These are phyloP conservation scores for Astragalus membranaceus DNA, from an alignment of 306 rosid genomes.

Conservation along the genomic window DNA sequence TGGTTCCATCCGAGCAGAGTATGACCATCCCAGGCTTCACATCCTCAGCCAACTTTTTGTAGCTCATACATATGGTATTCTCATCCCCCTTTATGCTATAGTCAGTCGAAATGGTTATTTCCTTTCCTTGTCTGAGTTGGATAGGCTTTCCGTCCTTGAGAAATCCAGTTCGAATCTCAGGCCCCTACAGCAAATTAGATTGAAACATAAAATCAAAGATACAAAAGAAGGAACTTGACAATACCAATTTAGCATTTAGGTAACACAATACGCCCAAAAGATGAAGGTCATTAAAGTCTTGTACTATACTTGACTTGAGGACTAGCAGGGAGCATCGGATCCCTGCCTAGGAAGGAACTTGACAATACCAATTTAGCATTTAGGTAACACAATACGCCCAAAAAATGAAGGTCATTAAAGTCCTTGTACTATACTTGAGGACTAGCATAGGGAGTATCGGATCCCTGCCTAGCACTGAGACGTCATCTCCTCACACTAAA, in stretches of 20 bases:
- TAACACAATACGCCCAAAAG: background rate
- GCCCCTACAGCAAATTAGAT: slow-evolving; percentile 50
- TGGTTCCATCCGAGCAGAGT: slow-evolving; percentile 93
- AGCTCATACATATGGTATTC: slow-evolving; percentile 81
- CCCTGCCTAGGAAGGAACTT: background rate
- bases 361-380: background rate
- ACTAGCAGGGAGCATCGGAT: background rate
- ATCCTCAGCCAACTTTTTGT: slow-evolving; percentile 85
- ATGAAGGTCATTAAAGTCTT: background rate
- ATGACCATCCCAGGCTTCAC: slow-evolving; percentile 84
- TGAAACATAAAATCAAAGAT: background rate
- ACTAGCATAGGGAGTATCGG: background rate
- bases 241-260: background rate
- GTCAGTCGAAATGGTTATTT: slow-evolving; percentile 83
- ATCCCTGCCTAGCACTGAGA: too few species aligned
- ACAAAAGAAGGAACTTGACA: background rate
- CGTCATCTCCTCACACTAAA: too few species aligned
- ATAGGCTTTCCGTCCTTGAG: slow-evolving; percentile 76
- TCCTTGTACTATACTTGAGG: background rate
- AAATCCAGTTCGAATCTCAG: slow-evolving; percentile 98
- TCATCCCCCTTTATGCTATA: slow-evolving; percentile 83
- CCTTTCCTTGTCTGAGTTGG: slow-evolving; percentile 68
- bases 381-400: background rate
- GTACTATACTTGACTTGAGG: background rate
- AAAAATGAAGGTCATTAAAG: background rate